Percentiles rank a stretch among this genome's conserved stretches.
phyloP scores from a whole-genome alignment of 2,329 filamentous ascomycete species.

The Magnaporthiopsis incrustans region DNA sequence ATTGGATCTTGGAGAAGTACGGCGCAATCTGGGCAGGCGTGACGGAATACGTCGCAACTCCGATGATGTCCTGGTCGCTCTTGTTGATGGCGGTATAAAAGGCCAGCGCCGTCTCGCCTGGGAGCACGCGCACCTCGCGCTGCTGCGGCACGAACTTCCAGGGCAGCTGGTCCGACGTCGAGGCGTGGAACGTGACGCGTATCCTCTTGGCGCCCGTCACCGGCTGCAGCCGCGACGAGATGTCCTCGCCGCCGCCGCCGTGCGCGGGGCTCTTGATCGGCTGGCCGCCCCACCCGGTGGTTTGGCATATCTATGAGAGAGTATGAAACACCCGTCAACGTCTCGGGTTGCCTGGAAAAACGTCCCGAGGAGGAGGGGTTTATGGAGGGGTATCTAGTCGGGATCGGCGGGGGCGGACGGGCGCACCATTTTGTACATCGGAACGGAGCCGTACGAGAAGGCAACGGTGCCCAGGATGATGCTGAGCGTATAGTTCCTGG shows the following conservation, averaged over 20 bases:
- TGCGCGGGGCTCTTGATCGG: slow-evolving; percentile 67
- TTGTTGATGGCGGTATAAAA: slow-evolving; percentile 97
- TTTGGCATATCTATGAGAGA: slow-evolving; percentile 61
- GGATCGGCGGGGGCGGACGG: neutral
- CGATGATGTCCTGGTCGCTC: slow-evolving; percentile 87
- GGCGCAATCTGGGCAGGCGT: slow-evolving; percentile 92
- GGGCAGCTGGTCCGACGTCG: slow-evolving; percentile 86
- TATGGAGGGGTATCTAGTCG: neutral
- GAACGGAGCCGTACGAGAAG: slow-evolving; percentile 75
- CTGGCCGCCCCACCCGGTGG: slow-evolving; percentile 86
- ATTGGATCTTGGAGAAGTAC: slow-evolving; percentile 99
- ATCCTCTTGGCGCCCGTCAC: slow-evolving; percentile 76
- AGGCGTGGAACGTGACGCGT: slow-evolving; percentile 91
- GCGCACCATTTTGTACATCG: slow-evolving; percentile 76
- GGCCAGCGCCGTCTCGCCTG: slow-evolving; percentile 91
- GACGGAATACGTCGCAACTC: slow-evolving; percentile 95
- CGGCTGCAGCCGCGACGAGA: slow-evolving; percentile 69
- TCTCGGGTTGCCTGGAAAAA: neutral
- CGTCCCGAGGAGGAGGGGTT: too few species aligned
- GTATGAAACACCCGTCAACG: neutral
- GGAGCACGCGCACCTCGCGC: slow-evolving; percentile 88
- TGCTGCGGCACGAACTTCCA: slow-evolving; percentile 98
- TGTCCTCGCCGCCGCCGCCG: slow-evolving; percentile 50
- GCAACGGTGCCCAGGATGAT: slow-evolving; percentile 73
- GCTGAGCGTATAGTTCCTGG: slow-evolving; percentile 56